Percentiles rank a stretch among this genome's conserved stretches.
Evolutionary conservation across 2,329 filamentous ascomycete genomes (phyloP).

Genomic region (Botrytis cinerea): DNA sequence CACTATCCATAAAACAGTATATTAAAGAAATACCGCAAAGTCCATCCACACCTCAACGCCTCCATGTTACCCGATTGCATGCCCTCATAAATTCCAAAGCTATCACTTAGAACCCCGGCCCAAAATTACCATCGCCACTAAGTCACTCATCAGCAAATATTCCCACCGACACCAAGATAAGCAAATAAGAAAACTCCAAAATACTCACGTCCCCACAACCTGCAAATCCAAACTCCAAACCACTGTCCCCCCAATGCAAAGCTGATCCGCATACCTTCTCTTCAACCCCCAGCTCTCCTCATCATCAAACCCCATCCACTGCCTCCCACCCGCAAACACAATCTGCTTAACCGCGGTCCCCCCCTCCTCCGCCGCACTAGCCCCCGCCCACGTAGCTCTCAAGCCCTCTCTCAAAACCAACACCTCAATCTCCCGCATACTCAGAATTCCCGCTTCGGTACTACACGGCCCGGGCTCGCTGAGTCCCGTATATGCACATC

Average conservation of each 20-base stretch:
- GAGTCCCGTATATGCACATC: slow-evolving; percentile 35
- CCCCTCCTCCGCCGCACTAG: background rate
- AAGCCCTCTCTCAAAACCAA: slow-evolving; percentile 35
- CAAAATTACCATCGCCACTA: slow-evolving; percentile 21
- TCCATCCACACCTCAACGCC: background rate
- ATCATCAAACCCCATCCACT: slow-evolving; percentile 50
- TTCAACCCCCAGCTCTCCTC: slow-evolving; percentile 29
- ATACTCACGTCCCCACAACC: slow-evolving; percentile 15
- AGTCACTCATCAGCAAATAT: background rate
- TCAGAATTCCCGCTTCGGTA: slow-evolving; percentile 39
- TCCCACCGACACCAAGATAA: too few relatives aligned
- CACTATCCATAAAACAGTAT: background rate
- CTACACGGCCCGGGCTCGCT: slow-evolving; percentile 40
- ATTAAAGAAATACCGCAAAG: background rate
- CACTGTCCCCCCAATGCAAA: slow-evolving; percentile 39
- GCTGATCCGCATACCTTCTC: slow-evolving; percentile 32
- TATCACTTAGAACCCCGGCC: background rate
- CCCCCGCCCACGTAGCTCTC: slow-evolving; percentile 32
- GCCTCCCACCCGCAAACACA: slow-evolving; percentile 40
- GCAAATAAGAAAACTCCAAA: background rate
- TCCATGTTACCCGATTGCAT: background rate
- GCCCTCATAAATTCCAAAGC: background rate
- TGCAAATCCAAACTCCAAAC: slow-evolving; percentile 26
- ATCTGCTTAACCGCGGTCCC: slow-evolving; percentile 30
- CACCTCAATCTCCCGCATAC: slow-evolving; percentile 41